phyloP scores from a whole-genome alignment of 306 rosid genomes.

The Corylus avellana region DNA sequence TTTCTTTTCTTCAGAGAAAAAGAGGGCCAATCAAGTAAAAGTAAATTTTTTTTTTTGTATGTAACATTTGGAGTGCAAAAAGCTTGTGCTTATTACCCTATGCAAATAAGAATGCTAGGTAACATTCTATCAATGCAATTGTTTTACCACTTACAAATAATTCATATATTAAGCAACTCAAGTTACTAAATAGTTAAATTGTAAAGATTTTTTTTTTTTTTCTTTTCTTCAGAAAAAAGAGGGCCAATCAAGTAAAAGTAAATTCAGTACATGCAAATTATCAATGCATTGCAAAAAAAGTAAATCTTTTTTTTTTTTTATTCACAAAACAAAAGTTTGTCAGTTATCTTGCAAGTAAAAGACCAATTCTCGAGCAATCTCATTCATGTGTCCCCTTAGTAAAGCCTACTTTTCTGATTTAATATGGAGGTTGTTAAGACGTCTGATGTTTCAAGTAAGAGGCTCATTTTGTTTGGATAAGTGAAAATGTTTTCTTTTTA shows the following conservation, averaged over 20 bases:
- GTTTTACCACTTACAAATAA: not conserved
- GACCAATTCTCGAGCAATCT: not conserved
- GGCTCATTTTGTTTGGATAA: not conserved
- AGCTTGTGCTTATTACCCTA: not conserved
- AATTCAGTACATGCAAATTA: not conserved
- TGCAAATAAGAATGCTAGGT: not conserved
- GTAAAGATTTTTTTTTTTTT: not conserved
- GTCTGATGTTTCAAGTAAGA: not conserved
- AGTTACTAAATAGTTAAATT: not conserved
- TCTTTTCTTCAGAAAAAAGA: not conserved
- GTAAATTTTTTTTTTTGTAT: not conserved
- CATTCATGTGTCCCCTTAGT: not conserved
- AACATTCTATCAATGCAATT: not conserved
- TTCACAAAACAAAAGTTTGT: not conserved
- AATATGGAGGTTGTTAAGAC: not conserved
- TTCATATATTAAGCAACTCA: not conserved
- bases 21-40: not conserved
- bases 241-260: not conserved
- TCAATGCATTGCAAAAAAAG: not conserved
- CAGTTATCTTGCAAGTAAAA: not conserved
- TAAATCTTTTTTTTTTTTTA: not conserved
- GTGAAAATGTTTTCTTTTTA: slow-evolving; percentile 11
- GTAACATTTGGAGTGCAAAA: not conserved
- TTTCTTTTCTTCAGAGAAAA: not conserved
- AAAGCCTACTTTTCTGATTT: not conserved